Evolutionary conservation across 1,284 basidiomycete species (phyloP).

Genomic region (Ustilago cynodontis): DNA sequence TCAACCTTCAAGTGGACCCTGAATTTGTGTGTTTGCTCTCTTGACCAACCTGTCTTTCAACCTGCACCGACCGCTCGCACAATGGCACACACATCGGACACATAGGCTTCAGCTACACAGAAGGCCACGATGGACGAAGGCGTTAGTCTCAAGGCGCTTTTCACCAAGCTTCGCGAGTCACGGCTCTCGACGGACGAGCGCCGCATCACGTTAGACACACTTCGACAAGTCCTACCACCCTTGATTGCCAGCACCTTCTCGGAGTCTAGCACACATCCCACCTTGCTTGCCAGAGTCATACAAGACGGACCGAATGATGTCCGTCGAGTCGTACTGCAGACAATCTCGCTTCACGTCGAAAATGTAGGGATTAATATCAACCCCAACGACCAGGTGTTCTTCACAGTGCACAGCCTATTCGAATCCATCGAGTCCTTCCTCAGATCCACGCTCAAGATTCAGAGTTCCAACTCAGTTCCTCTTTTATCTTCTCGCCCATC

Average conservation of each 20-base stretch:
- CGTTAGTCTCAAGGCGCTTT: slow-evolving; percentile 3
- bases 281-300: not conserved
- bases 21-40: not conserved
- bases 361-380: not conserved
- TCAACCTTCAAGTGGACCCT: slow-evolving; percentile 16
- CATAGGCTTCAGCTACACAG: not conserved
- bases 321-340: slow-evolving; percentile 20
- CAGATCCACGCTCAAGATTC: slow-evolving; percentile 26
- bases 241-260: not conserved
- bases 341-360: slow-evolving; percentile 10
- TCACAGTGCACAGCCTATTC: slow-evolving; percentile 10
- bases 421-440: slow-evolving; percentile 13
- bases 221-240: slow-evolving; percentile 4
- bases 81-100: not conserved
- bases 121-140: not conserved
- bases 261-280: too few relatives aligned
- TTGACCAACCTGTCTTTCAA: too few relatives aligned
- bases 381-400: not conserved
- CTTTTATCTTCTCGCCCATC: not conserved
- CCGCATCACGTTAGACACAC: slow-evolving; percentile 19
- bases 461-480: not conserved
- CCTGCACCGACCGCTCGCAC: not conserved
- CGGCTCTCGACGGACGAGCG: slow-evolving; percentile 31
- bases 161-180: slow-evolving; percentile 31
- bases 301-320: slow-evolving; percentile 24